Base-by-base conservation (phyloP, 352 stramenopile genomes). In the Phytophthora pini region DNA sequence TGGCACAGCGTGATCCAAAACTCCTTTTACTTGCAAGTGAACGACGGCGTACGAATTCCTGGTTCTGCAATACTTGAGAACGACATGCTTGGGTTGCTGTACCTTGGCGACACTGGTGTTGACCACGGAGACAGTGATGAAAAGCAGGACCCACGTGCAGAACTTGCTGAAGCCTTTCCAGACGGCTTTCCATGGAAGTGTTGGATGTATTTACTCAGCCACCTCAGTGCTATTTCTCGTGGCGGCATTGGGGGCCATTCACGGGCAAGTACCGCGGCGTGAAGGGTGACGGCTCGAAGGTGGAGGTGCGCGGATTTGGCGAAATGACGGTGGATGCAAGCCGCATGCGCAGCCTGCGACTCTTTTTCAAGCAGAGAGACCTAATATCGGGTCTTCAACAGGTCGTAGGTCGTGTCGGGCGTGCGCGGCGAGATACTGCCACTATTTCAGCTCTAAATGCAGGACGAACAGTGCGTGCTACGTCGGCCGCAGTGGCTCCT, bases 121-220 rank as follows among this genome's bases (percentile, higher is more conserved):
- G 72, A 76, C 12, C 40, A 60, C 15, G 56, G 59, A 50, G 73
- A 79, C 9, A 68, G 68, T 49, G 72, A 84, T 1, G 80, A 84
- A 32, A 73, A 55, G 22, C 72, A 84, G 26, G 76, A 88, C 17
- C 79, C 78, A 11, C 76, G 78, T 4, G 80, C 72, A 11, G 69
- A 87, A 22, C 61, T 94, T 0, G 62, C 77, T 11, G 80, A 92
- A 59, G 87, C 82, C 1, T 88, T 94, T 48, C 71, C 82, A 10
- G 77, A 91, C 7, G 84, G 87, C 11, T 94, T 93, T 45, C 87
- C 12, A 86, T 94, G 74, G 87, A 93, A 50, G 80, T 94, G 11
- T 68, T 93, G 10, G 69, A 91, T 20, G 87, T 93, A 46, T 94
- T 84, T 55, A 93, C 87, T 26, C 82, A 90, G 56, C 82, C 81